A percentile compares a stretch with the other conserved stretches of the same genome.
Evolutionary conservation across 441 rosid genomes (phyloP).

Genomic region (Omphalea diandra): DNA sequence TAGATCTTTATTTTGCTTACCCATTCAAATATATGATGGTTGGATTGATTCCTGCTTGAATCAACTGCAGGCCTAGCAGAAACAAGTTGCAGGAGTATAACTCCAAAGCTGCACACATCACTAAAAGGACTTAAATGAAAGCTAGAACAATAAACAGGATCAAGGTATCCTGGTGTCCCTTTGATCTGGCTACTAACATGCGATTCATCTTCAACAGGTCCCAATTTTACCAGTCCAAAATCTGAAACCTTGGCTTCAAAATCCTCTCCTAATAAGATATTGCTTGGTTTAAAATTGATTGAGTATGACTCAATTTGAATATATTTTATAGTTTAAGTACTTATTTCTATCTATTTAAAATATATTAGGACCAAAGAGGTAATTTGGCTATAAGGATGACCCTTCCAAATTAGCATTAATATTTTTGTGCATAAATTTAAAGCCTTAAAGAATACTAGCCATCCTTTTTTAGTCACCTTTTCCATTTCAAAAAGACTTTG

Average conservation of each 20-base stretch:
- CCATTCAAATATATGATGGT: slow-evolving; percentile 53
- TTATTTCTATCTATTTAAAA: too few species aligned
- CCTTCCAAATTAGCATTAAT: too few species aligned
- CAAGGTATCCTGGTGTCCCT: slow-evolving; percentile 73
- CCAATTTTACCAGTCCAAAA: slow-evolving; percentile 55
- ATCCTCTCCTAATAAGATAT: slow-evolving; percentile 52
- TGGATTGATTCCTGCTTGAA: slow-evolving; percentile 29
- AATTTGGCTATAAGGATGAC: too few species aligned
- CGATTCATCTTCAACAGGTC: slow-evolving; percentile 56
- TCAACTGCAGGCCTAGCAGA: slow-evolving; percentile 50
- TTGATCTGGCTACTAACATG: slow-evolving; percentile 63
- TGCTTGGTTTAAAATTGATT: slow-evolving; percentile 70
- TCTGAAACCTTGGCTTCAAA: slow-evolving; percentile 63
- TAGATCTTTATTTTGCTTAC: slow-evolving; percentile 32
- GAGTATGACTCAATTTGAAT: too few species aligned
- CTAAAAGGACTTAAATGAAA: slow-evolving; percentile 54
- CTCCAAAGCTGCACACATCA: slow-evolving; percentile 64
- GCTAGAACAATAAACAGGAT: slow-evolving; percentile 60
- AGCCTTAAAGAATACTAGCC: too few species aligned
- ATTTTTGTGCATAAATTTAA: too few species aligned
- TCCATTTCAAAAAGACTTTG: too few species aligned
- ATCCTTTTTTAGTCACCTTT: too few species aligned
- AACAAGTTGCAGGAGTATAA: slow-evolving; percentile 62
- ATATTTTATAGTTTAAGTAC: too few species aligned
- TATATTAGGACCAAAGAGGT: too few species aligned